Percentiles rank a stretch among this genome's conserved stretches.
These are phyloP conservation scores for Tricholoma sp. DNA, from an alignment of 768 basidiomycete species.

Conservation along the genomic window DNA sequence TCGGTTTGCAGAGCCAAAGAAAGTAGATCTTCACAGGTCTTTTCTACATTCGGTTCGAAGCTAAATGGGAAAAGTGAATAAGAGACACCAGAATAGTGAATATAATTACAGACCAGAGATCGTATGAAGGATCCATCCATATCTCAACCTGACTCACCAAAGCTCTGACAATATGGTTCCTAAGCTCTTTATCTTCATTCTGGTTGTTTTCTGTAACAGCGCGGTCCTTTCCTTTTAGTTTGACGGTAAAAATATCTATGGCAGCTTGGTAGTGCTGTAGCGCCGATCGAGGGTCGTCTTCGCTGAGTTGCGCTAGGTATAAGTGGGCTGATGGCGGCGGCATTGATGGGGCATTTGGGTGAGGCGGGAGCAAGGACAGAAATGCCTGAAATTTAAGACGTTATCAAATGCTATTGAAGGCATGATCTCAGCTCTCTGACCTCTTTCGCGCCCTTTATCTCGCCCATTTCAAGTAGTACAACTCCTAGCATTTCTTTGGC, in stretches of 20 bases:
- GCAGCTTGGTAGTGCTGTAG: conserved; percentile 78
- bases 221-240: conserved; percentile 72
- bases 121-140: conserved; percentile 90
- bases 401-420: neutral
- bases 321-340: conserved; percentile 80
- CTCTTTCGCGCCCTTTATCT: conserved; percentile 67
- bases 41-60: conserved; percentile 77
- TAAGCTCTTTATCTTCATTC: conserved; percentile 56
- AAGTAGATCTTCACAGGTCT: conserved; percentile 76
- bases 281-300: conserved; percentile 69
- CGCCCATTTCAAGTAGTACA: conserved; percentile 72
- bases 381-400: conserved; percentile 47
- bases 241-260: conserved; percentile 59
- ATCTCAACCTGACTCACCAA: conserved; percentile 89
- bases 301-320: conserved; percentile 83
- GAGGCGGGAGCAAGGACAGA: conserved; percentile 52
- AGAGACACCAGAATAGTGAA: neutral
- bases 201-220: conserved; percentile 32
- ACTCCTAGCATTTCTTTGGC: conserved; percentile 82
- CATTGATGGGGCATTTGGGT: conserved; percentile 50
- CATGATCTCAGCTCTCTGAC: conserved; percentile 27
- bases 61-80: conserved; percentile 30
- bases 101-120: conserved; percentile 63
- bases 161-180: conserved; percentile 68
- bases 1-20: conserved; percentile 68